Conservation (phyloP, 164 flowering plant species). For the grape (Vitis vinifera) region ASM3070453v1 NC_081809.1:11503501-11504000, state of each 20-base stretch:
- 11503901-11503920: background rate
- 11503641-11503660: too few relatives aligned
- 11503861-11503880: slow-evolving; percentile 93
- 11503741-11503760: background rate
- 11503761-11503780: background rate
- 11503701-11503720: too few relatives aligned
- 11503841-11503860: slow-evolving; percentile 88
- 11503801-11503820: slow-evolving; percentile 11
- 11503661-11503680: too few relatives aligned
- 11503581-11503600: too few relatives aligned
- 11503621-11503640: too few relatives aligned
- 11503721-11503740: background rate
- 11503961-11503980: slow-evolving; percentile 65
- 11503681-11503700: too few relatives aligned
- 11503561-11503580: too few relatives aligned
- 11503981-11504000: slow-evolving; percentile 73
- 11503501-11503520: too few relatives aligned
- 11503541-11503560: too few relatives aligned
- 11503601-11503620: too few relatives aligned
- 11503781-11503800: background rate
- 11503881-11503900: slow-evolving; percentile 83
- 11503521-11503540: too few relatives aligned
- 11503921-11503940: background rate
- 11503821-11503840: slow-evolving; percentile 84
- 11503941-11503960: slow-evolving; percentile 14